Evolutionary conservation across 805 yeast genomes (phyloP).

Genomic region (Schwanniomyces vanrijiae): DNA sequence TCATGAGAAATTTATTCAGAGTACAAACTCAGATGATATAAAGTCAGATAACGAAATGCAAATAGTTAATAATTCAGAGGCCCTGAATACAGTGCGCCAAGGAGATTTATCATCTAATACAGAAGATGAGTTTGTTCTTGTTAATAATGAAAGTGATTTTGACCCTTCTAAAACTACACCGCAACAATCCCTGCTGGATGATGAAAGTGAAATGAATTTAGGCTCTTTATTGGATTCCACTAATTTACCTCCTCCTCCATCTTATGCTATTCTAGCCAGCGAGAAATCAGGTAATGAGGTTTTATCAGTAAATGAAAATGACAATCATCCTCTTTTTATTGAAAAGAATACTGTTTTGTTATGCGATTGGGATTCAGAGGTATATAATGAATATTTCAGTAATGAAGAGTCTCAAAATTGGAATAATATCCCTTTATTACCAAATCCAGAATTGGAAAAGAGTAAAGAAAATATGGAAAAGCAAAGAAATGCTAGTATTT

Average conservation of each 20-base stretch:
- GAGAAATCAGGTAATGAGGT: slow-evolving; percentile 21
- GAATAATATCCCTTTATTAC: slow-evolving; percentile 39
- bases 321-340: slow-evolving; percentile 21
- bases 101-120: slow-evolving; percentile 7
- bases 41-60: slow-evolving; percentile 11
- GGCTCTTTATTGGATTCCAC: slow-evolving; percentile 8
- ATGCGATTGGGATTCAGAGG: slow-evolving; percentile 64
- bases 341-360: slow-evolving; percentile 34
- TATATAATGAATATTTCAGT: slow-evolving; percentile 53
- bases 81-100: not conserved
- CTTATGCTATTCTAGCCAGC: slow-evolving; percentile 15
- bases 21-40: not conserved
- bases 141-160: slow-evolving; percentile 11
- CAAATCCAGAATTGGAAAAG: slow-evolving; percentile 56
- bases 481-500: slow-evolving; percentile 47
- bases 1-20: slow-evolving; percentile 5
- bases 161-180: slow-evolving; percentile 6
- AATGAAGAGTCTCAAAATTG: slow-evolving; percentile 54
- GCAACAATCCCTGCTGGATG: slow-evolving; percentile 24
- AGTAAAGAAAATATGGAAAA: slow-evolving; percentile 33
- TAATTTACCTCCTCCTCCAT: slow-evolving; percentile 14
- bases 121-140: slow-evolving; percentile 20
- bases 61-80: slow-evolving; percentile 2
- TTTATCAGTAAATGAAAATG: slow-evolving; percentile 5
- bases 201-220: slow-evolving; percentile 24